These are phyloP conservation scores for Hypomyces rosellus DNA, from an alignment of 2,329 filamentous ascomycete genomes.

Conservation along the genomic window DNA sequence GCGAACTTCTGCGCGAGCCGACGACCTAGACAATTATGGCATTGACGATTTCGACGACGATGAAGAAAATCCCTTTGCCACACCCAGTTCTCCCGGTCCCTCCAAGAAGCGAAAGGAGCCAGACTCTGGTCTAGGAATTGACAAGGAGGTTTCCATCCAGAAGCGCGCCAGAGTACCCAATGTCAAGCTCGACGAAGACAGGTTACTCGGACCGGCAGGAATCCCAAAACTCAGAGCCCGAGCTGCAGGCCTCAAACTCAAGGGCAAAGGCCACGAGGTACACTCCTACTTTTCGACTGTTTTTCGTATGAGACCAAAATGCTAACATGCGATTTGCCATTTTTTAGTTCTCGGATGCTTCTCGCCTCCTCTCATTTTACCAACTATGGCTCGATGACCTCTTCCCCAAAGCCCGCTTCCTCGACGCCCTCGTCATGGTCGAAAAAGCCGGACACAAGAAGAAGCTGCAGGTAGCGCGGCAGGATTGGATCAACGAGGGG, in stretches of 20 bases:
- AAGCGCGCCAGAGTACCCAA: slow-evolving; percentile 66
- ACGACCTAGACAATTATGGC: slow-evolving; percentile 73
- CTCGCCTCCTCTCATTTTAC: slow-evolving; percentile 79
- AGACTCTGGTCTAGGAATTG: slow-evolving; percentile 63
- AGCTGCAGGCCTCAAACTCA: slow-evolving; percentile 68
- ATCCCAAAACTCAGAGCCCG: slow-evolving; percentile 74
- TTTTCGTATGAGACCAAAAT: slow-evolving; percentile 4
- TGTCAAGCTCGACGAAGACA: slow-evolving; percentile 80
- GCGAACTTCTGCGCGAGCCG: slow-evolving; percentile 29
- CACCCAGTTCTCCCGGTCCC: slow-evolving; percentile 31
- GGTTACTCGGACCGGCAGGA: slow-evolving; percentile 73
- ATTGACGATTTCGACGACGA: slow-evolving; percentile 46
- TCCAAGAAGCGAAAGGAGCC: slow-evolving; percentile 44
- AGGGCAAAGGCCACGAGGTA: slow-evolving; percentile 92
- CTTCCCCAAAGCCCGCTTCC: slow-evolving; percentile 89
- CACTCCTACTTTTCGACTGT: too few species aligned
- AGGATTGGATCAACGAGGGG: slow-evolving; percentile 77
- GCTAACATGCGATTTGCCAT: background rate
- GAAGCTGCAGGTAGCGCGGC: slow-evolving; percentile 64
- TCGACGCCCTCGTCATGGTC: slow-evolving; percentile 81
- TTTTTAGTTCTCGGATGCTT: slow-evolving; percentile 71
- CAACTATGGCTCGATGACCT: slow-evolving; percentile 96
- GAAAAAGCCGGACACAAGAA: slow-evolving; percentile 90
- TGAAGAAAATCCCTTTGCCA: slow-evolving; percentile 42
- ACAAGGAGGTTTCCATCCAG: slow-evolving; percentile 76